Evolutionary conservation across 805 yeast species (phyloP).

Genomic region (Soucietia sequanensis): DNA sequence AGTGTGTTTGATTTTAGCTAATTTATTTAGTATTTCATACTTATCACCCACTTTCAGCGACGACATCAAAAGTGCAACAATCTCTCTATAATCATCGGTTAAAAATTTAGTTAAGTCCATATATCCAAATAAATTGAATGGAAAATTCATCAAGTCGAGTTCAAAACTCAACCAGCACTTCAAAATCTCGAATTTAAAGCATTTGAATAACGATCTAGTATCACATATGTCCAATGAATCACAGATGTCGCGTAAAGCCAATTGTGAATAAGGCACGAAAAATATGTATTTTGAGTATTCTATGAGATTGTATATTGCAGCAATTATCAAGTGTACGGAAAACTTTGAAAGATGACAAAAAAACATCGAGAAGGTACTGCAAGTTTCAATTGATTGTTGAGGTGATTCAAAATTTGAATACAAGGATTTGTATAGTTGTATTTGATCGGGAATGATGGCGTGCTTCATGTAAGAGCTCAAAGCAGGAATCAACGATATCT

Average conservation of each 20-base stretch:
- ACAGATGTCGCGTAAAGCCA: constrained; percentile 24
- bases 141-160: constrained; percentile 33
- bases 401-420: constrained; percentile 30
- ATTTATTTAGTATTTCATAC: constrained; percentile 4
- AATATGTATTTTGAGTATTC: constrained; percentile 36
- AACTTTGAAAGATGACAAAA: constrained; percentile 27
- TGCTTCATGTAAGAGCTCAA: constrained; percentile 10
- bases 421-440: constrained; percentile 28
- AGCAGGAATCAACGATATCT: constrained; percentile 14
- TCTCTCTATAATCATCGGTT: constrained; percentile 28
- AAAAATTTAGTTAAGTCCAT: constrained; percentile 26
- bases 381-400: constrained; percentile 35
- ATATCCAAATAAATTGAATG: constrained; percentile 41
- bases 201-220: constrained; percentile 23
- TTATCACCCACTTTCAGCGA: constrained; percentile 11
- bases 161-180: constrained; percentile 44
- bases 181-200: constrained; percentile 33
- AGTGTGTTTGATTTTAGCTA: constrained; percentile 13
- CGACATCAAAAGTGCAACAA: constrained; percentile 36
- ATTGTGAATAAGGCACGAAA: constrained; percentile 27
- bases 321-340: constrained; percentile 28
- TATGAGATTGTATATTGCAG: constrained; percentile 40
- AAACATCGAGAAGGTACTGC: constrained; percentile 38
- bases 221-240: constrained; percentile 7
- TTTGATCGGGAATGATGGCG: constrained; percentile 11